Conservation (phyloP, 495 filamentous ascomycete genomes). For the Penicillium lagena region DNA sequence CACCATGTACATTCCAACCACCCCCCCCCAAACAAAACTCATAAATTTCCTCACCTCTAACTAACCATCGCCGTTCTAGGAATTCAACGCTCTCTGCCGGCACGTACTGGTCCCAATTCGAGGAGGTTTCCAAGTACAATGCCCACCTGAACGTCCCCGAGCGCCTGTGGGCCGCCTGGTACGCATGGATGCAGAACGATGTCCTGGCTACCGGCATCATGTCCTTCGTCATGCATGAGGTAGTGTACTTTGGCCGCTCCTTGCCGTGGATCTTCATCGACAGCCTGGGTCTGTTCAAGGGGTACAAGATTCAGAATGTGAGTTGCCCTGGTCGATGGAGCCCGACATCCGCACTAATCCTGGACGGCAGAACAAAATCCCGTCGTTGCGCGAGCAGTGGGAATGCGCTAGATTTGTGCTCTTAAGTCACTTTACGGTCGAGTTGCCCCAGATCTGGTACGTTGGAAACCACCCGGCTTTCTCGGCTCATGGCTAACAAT, state of each 20-base stretch:
- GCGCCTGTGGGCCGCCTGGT: slow-evolving; percentile 89
- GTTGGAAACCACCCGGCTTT: slow-evolving; percentile 4
- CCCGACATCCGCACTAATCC: background rate
- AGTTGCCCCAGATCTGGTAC: slow-evolving; percentile 94
- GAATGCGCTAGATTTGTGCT: slow-evolving; percentile 88
- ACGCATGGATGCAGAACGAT: slow-evolving; percentile 98
- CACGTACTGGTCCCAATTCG: slow-evolving; percentile 75
- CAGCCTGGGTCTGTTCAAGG: slow-evolving; percentile 74
- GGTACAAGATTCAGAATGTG: slow-evolving; percentile 90
- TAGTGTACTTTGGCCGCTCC: slow-evolving; percentile 88
- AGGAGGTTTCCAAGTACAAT: slow-evolving; percentile 83
- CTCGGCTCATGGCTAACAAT: background rate
- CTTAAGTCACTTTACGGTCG: slow-evolving; percentile 90
- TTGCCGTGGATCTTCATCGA: slow-evolving; percentile 94
- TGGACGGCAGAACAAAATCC: slow-evolving; percentile 67
- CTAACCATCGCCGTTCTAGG: slow-evolving; percentile 18
- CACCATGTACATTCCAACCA: background rate
- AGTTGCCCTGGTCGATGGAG: slow-evolving; percentile 14
- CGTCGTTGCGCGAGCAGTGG: slow-evolving; percentile 86
- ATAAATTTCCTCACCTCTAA: too few relatives aligned
- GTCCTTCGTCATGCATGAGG: slow-evolving; percentile 92
- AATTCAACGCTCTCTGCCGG: slow-evolving; percentile 54
- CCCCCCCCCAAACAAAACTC: background rate
- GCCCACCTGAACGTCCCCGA: slow-evolving; percentile 79
- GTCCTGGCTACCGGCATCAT: slow-evolving; percentile 91